Evolutionary conservation across 1,284 basidiomycete genomes (phyloP).

Genomic region (Melampsora americana): DNA sequence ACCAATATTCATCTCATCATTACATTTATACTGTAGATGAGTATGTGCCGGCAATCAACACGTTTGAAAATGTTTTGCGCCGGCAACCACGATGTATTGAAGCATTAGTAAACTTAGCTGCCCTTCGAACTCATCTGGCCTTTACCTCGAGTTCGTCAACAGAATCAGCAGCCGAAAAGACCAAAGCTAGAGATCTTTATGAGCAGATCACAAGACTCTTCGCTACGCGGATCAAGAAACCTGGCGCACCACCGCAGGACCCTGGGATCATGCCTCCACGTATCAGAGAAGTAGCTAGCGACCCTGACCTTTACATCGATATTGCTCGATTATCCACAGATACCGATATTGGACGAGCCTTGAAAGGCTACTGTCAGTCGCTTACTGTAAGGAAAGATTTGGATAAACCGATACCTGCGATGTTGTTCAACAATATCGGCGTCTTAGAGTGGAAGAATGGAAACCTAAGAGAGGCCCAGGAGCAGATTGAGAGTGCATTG

Average conservation of each 20-base stretch:
- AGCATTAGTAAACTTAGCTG: slow-evolving; percentile 81
- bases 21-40: slow-evolving; percentile 63
- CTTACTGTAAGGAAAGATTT: slow-evolving; percentile 61
- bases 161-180: slow-evolving; percentile 66
- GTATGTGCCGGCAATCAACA: slow-evolving; percentile 74
- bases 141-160: slow-evolving; percentile 47
- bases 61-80: slow-evolving; percentile 72
- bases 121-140: slow-evolving; percentile 67
- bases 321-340: slow-evolving; percentile 81
- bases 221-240: slow-evolving; percentile 52
- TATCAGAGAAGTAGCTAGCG: slow-evolving; percentile 65
- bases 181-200: slow-evolving; percentile 73
- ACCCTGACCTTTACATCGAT: slow-evolving; percentile 78
- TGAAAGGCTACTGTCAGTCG: slow-evolving; percentile 70
- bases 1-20: slow-evolving; percentile 50
- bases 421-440: slow-evolving; percentile 78
- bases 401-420: slow-evolving; percentile 61
- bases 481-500: slow-evolving; percentile 38
- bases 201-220: slow-evolving; percentile 70
- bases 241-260: slow-evolving; percentile 45
- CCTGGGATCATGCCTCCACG: slow-evolving; percentile 56
- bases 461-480: slow-evolving; percentile 27
- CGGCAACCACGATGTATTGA: slow-evolving; percentile 59
- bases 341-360: slow-evolving; percentile 69
- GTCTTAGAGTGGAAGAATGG: slow-evolving; percentile 45